A percentile compares a stretch with the other conserved stretches of the same genome.
Evolutionary conservation across 2,329 filamentous ascomycete species (phyloP).

Genomic region (Scytalidium lignicola): DNA sequence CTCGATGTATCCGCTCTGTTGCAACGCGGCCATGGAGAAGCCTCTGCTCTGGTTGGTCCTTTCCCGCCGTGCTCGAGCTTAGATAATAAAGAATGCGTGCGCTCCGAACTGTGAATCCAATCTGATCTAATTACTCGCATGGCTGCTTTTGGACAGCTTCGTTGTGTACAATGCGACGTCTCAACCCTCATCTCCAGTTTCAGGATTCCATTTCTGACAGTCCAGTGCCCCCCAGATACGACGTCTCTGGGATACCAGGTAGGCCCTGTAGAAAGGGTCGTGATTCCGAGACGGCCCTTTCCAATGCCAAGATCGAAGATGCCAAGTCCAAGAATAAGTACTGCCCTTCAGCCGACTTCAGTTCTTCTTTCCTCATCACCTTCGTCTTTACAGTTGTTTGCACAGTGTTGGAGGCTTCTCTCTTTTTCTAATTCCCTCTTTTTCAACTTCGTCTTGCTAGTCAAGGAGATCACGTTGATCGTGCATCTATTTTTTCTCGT

Average conservation of each 20-base stretch:
- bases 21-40: not conserved
- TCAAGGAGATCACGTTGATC: slow-evolving; percentile 32
- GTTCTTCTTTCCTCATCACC: slow-evolving; percentile 16
- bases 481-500: slow-evolving; percentile 26
- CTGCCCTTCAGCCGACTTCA: slow-evolving; percentile 11
- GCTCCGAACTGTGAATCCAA: not conserved
- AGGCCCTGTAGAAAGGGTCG: not conserved
- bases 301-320: slow-evolving; percentile 1
- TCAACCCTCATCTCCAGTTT: slow-evolving; percentile 25
- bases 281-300: not conserved
- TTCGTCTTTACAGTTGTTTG: slow-evolving; percentile 15
- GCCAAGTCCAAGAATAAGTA: slow-evolving; percentile 29
- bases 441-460: slow-evolving; percentile 26
- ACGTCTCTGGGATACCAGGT: not conserved
- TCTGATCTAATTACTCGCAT: slow-evolving; percentile 15
- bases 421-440: slow-evolving; percentile 22
- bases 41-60: not conserved
- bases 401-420: slow-evolving; percentile 20
- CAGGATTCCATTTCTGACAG: slow-evolving; percentile 22
- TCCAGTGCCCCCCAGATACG: not conserved
- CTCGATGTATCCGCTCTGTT: not conserved
- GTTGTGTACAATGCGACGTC: slow-evolving; percentile 17
- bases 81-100: too few relatives aligned
- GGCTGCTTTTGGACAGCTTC: slow-evolving; percentile 18
- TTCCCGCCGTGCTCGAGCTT: not conserved